Base-by-base conservation (phyloP, 768 basidiomycete species). In the Tricholoma terreum region DNA sequence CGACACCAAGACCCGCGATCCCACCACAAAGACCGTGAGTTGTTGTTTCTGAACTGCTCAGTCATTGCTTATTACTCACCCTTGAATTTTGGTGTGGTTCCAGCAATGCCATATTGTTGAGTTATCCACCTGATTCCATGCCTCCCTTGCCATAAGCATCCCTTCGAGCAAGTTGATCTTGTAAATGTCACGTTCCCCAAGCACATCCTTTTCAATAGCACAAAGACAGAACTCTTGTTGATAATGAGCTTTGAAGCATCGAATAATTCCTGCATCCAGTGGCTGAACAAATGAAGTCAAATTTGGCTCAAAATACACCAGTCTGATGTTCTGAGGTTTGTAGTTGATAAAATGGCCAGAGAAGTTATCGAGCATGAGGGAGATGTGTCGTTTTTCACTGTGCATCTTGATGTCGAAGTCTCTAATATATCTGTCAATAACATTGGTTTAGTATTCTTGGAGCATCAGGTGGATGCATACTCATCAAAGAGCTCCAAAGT, bases 161-260 rank as follows among this genome's bases (percentile, higher is more conserved):
- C n/a, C n/a, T n/a, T n/a, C n/a, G n/a, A n/a, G n/a, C n/a, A n/a
- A n/a, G n/a, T n/a, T n/a, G n/a, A n/a, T n/a, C n/a, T n/a, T n/a
- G n/a, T n/a, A n/a, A n/a, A n/a, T n/a, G n/a, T n/a, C n/a, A 1
- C 15, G 1, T 30, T 66, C 64, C 5, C 63, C 71, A n/a, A 61
- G 65, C 38, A 71, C 68, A 60, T 75, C 69, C 30, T 62, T 59
- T n/a, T 69, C 66, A 52, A 74, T 56, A n/a, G n/a, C n/a, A n/a
- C n/a, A n/a, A n/a, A n/a, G n/a, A n/a, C n/a, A n/a, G n/a, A n/a
- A n/a, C n/a, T n/a, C n/a, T n/a, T n/a, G n/a, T n/a, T n/a, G n/a
- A n/a, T n/a, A n/a, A n/a, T n/a, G n/a, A n/a, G n/a, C n/a, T n/a
- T n/a, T n/a, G n/a, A n/a, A n/a, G n/a, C n/a, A n/a, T n/a, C n/a